Conservation (phyloP, 352 stramenopile species). For the Globisporangium abappressorium region DNA sequence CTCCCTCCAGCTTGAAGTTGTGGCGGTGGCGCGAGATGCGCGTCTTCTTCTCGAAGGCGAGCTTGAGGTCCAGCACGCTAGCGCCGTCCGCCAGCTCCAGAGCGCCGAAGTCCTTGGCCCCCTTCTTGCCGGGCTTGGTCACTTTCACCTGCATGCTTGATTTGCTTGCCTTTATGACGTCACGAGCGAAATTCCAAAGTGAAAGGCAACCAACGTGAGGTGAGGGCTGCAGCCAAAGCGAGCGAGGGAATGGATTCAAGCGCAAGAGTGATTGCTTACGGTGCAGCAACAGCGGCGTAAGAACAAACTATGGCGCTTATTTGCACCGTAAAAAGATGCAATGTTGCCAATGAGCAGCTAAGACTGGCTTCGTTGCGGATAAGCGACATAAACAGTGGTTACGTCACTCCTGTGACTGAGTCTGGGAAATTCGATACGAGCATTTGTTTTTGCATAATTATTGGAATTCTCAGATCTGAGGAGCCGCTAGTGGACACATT, state of each 20-base stretch:
- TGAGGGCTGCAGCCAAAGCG: background rate
- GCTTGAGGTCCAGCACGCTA: slow-evolving; percentile 54
- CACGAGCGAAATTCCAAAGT: slow-evolving; percentile 10
- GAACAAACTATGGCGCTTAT: no score
- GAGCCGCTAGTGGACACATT: background rate
- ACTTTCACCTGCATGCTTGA: slow-evolving; percentile 65
- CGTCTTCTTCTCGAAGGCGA: slow-evolving; percentile 46
- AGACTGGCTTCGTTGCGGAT: no score
- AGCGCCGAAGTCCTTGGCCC: slow-evolving; percentile 49
- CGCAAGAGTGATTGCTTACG: no score
- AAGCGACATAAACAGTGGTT: no score
- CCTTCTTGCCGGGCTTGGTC: slow-evolving; percentile 49
- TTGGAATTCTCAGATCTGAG: background rate
- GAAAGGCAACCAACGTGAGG: background rate
- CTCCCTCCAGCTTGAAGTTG: slow-evolving; percentile 50
- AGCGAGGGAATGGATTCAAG: background rate
- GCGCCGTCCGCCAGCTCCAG: slow-evolving; percentile 34
- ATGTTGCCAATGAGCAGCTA: no score
- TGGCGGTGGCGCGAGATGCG: slow-evolving; percentile 58
- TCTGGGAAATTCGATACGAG: no score
- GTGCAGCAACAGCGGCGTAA: no score
- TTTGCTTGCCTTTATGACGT: slow-evolving; percentile 6
- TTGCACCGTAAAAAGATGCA: no score
- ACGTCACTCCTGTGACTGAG: no score
- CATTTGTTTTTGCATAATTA: no score